Evolutionary conservation across 805 yeast species (phyloP).

Genomic region (Hanseniaspora jakobsenii): DNA sequence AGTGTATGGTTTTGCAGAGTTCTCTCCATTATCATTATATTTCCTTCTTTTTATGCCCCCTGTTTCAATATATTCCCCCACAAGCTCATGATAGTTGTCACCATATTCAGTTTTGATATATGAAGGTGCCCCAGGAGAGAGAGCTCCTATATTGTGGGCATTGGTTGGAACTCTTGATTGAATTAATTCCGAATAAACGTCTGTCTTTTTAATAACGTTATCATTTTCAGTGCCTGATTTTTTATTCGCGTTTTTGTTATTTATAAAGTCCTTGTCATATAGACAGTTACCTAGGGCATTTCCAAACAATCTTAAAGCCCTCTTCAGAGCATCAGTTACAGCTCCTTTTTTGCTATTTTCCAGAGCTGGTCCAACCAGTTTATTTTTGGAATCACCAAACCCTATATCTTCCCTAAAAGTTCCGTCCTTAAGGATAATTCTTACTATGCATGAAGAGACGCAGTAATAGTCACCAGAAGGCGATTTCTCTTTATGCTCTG

Average conservation of each 20-base stretch:
- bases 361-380: conserved; percentile 60
- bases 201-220: conserved; percentile 8
- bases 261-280: conserved; percentile 58
- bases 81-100: background rate
- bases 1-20: too few relatives aligned
- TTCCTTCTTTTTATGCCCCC: background rate
- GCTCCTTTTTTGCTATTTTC: conserved; percentile 80
- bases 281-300: conserved; percentile 74
- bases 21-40: background rate
- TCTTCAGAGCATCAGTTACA: conserved; percentile 66
- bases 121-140: background rate
- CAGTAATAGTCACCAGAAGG: conserved; percentile 45
- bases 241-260: conserved; percentile 16
- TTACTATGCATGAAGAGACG: conserved; percentile 61
- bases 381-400: conserved; percentile 69
- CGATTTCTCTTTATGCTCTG: conserved; percentile 55
- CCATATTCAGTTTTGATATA: background rate
- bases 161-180: conserved; percentile 21
- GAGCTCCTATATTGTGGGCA: background rate
- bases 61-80: background rate
- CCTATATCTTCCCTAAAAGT: conserved; percentile 75
- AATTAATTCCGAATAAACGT: conserved; percentile 20
- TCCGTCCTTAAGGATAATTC: conserved; percentile 65
- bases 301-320: conserved; percentile 71
- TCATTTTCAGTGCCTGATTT: background rate